These are phyloP conservation scores for Heliamphora exappendiculata DNA, from an alignment of 148 eudicot species.

Conservation along the genomic window DNA sequence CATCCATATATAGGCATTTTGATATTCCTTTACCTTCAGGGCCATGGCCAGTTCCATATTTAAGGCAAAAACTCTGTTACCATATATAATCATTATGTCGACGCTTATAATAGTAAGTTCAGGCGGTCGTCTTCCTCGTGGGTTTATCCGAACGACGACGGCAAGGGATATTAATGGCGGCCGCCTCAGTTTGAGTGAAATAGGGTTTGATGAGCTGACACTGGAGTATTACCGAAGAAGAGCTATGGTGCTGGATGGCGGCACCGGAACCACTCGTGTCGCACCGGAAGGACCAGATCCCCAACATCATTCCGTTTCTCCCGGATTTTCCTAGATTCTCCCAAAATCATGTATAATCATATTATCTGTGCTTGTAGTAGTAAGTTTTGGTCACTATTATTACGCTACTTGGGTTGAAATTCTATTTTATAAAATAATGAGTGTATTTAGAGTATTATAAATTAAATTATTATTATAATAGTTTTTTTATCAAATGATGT, in stretches of 20 bases:
- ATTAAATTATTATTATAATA: too few relatives aligned
- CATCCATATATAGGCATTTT: too few relatives aligned
- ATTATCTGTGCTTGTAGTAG: too few relatives aligned
- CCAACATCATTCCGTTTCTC: constrained; percentile 12
- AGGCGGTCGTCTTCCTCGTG: not conserved
- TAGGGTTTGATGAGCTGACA: not conserved
- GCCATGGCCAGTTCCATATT: not conserved
- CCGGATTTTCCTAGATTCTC: not conserved
- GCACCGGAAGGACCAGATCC: constrained; percentile 17
- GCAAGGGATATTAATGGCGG: not conserved
- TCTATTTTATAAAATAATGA: too few relatives aligned
- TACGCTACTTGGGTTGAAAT: too few relatives aligned
- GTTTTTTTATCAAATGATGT: too few relatives aligned
- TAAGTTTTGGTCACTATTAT: too few relatives aligned
- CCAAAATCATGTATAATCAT: too few relatives aligned
- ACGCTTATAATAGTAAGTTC: not conserved
- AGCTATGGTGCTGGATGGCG: not conserved
- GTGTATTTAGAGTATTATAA: too few relatives aligned
- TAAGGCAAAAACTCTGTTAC: not conserved
- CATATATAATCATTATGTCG: not conserved
- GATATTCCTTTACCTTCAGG: too few relatives aligned
- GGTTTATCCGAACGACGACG: not conserved
- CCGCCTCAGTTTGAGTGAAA: not conserved
- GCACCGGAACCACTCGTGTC: not conserved
- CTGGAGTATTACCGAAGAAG: not conserved